These are phyloP conservation scores for Ustilago loliicola DNA, from an alignment of 1,284 basidiomycete genomes.

Conservation along the genomic window DNA sequence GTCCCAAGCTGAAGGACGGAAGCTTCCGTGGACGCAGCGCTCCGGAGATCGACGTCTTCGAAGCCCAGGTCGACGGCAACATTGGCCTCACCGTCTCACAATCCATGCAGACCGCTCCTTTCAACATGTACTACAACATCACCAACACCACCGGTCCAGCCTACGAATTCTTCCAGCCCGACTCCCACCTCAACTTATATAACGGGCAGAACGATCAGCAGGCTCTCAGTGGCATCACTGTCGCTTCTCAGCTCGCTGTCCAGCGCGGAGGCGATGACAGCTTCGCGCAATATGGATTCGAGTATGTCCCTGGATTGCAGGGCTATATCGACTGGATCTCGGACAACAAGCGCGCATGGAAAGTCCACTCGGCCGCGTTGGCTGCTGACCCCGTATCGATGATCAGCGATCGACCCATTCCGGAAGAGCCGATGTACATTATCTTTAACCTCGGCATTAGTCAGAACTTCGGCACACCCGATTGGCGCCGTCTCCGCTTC, in stretches of 20 bases:
- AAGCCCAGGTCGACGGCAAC: conserved; percentile 73
- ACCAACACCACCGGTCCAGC: conserved; percentile 57
- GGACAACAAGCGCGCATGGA: conserved; percentile 47
- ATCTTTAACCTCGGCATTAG: conserved; percentile 65
- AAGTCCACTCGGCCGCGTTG: conserved; percentile 79
- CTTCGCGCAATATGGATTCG: conserved; percentile 57
- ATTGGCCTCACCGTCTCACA: conserved; percentile 79
- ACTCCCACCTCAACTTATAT: conserved; percentile 73
- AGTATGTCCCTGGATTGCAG: conserved; percentile 74
- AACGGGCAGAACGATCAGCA: conserved; percentile 84
- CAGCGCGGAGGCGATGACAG: conserved; percentile 50
- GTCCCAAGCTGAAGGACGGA: conserved; percentile 78
- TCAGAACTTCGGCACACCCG: conserved; percentile 53
- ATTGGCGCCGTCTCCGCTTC: conserved; percentile 47
- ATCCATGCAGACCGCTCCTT: conserved; percentile 80
- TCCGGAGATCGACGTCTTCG: conserved; percentile 80
- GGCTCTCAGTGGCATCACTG: conserved; percentile 70
- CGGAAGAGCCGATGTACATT: conserved; percentile 60
- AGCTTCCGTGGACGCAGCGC: conserved; percentile 79
- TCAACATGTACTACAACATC: conserved; percentile 72
- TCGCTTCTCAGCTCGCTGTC: conserved; percentile 59
- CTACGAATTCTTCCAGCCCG: conserved; percentile 56
- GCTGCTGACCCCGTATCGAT: conserved; percentile 74
- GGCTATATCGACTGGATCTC: conserved; percentile 77
- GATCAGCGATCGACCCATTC: conserved; percentile 51